These are phyloP conservation scores for Phialophora verrucosa DNA, from an alignment of 2,329 filamentous ascomycete genomes.

Conservation along the genomic window DNA sequence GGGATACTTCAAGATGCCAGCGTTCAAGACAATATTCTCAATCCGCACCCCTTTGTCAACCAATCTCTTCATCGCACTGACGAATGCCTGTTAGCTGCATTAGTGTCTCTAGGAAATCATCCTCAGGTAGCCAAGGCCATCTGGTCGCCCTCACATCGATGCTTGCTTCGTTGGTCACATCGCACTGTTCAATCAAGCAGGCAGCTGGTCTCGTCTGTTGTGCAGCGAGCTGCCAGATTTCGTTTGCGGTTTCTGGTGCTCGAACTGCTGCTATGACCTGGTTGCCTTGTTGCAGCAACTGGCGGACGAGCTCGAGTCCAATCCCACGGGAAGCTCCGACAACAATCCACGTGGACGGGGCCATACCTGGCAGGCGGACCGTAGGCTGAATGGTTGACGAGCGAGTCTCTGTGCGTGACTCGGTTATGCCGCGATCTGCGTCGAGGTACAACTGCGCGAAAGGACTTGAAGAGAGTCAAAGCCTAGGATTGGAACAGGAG, in stretches of 20 bases:
- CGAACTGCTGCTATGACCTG: constrained; percentile 60
- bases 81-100: constrained; percentile 48
- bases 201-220: constrained; percentile 35
- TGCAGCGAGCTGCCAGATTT: constrained; percentile 51
- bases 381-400: neutral
- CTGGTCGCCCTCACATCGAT: constrained; percentile 50
- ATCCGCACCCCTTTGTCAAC: constrained; percentile 51
- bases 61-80: constrained; percentile 47
- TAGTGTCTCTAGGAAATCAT: neutral
- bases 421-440: neutral
- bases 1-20: constrained; percentile 62
- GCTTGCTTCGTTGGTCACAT: constrained; percentile 59
- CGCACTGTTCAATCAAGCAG: constrained; percentile 57
- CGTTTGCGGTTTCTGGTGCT: constrained; percentile 49
- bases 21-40: constrained; percentile 63
- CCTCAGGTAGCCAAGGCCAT: neutral
- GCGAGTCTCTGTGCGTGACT: neutral
- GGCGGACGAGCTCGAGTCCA: constrained; percentile 60
- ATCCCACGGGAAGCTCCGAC: constrained; percentile 46
- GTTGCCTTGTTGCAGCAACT: constrained; percentile 55
- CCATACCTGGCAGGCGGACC: constrained; percentile 3
- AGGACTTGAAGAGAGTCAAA: neutral
- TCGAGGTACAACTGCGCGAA: neutral
- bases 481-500: neutral
- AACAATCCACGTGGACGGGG: constrained; percentile 43